Evolutionary conservation across 1,139 yeast genomes (phyloP), one percentile per base, ranked within the genome.

Genomic region (Pichia sp.): DNA sequence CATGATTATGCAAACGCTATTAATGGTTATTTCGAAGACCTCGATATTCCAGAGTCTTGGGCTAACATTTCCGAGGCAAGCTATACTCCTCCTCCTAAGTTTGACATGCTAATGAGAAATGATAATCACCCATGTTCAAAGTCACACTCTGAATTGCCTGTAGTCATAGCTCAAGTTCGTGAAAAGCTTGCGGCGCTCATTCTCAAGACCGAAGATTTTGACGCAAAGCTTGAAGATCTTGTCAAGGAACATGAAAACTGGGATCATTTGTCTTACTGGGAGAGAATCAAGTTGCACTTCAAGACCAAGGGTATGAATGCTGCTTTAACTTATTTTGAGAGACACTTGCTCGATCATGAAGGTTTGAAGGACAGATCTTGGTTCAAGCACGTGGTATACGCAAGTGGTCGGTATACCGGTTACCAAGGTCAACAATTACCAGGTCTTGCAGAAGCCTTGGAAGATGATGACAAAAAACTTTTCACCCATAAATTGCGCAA

Each of bases 371-470:
- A 66, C 45, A 71, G 96, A 52, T 64, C 71, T n/a, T 86, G 95
- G 94, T 87, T 80, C 63, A 84, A 79, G 60, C 95, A 87, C 59
- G 69, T 83, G 44, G 74, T 84, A 4, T 85, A 71, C 57, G 94
- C 94, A 3, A 77, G 91, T 36, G 94, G 94, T 4, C 67, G 93
- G 52, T 78, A 69, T 58, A 82, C 94, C 3, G 96, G 96, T 2
- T 86, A 86, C 51, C 81, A 84, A 16, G 94, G 94, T 2, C 87
- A 81, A 50, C 72, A 78, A 15, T 67, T 82, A 45, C 95, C 96
- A 1, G 91, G 88, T 1, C 64, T 86, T 40, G 71, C 72, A 27
- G 95, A 86, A 56, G 85, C 94, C 0, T 58, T 83, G 33, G 94
- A 85, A 55, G 94, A 84, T 52, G 51, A 55, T 0, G 77, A 81